Base-by-base conservation (phyloP, 108 stramenopile species). In the Discostella pseudostelligera region DNA sequence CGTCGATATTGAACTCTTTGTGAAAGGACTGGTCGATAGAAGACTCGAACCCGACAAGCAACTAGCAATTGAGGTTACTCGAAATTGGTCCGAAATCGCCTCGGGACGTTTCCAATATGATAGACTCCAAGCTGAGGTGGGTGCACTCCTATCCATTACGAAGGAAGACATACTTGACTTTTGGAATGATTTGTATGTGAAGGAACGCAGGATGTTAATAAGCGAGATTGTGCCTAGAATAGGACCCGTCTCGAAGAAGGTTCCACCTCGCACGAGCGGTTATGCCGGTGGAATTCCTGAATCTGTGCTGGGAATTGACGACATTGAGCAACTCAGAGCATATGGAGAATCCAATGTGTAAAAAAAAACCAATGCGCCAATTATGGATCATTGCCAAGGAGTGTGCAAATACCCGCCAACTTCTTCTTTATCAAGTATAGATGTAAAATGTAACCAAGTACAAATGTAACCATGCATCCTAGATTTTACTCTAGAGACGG, bases 11-110 rank as follows among this genome's bases (percentile, higher is more conserved):
- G 85, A 81, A 13, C 74, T 81, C 0, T 83, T 73, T 59, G 87
- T 86, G 4, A 90, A 89, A 56, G 83, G 84, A 11, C 63, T 94
- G 29, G 82, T 88, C 2, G 87, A 87, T 42, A 74, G 78, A 17
- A 90, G 90, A 70, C 83, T 85, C 12, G 93, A 94, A 61, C 89
- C 87, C 16, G 93, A 94, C 65, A 91, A 89, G 56, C 69, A 75
- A 12, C 83, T 94, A 2, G 81, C 83, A 16, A 60, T 70, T 8
- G 93, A 94, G 57, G 84, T 86, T 20, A 88, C 83, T 26, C 72
- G 93, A 22, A 91, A 94, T 43, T 94, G 93, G 93, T 60, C 75
- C 25, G 88, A 94, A 65, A 94, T 94, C 25, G 75, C 86, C 8
- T 79, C 62, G 16, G 89, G 85, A 0, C 75, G 87, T 17, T 70